Percentiles rank a stretch among this genome's conserved stretches.
Conservation (phyloP, 169 alveolate species). For the Neospora caninum region DNA sequence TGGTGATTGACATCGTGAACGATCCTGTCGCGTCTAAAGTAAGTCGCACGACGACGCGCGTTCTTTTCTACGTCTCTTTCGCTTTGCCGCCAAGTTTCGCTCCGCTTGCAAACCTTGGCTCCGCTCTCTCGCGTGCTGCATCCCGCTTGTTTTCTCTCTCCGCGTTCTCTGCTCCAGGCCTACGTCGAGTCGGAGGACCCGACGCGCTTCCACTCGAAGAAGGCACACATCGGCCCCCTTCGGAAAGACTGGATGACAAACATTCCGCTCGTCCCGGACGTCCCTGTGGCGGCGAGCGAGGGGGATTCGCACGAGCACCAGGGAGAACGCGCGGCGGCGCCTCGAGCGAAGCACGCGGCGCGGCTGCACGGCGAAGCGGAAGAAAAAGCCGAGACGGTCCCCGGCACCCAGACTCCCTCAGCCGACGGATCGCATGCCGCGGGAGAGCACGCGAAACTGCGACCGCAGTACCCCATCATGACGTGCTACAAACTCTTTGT, state of each 20-base stretch:
- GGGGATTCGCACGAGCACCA: neutral
- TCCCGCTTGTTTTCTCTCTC: neutral
- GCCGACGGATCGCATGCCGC: neutral
- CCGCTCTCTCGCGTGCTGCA: neutral
- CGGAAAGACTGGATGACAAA: constrained; percentile 57
- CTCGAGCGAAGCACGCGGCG: no score
- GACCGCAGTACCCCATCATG: constrained; percentile 62
- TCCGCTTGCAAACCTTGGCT: neutral
- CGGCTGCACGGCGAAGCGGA: no score
- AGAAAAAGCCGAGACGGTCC: no score
- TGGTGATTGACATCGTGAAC: constrained; percentile 71
- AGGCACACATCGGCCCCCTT: constrained; percentile 69
- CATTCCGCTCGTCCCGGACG: constrained; percentile 40
- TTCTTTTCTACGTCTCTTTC: neutral
- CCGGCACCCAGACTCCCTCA: neutral
- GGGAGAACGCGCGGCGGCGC: neutral
- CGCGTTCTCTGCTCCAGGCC: constrained; percentile 11
- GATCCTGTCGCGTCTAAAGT: constrained; percentile 55
- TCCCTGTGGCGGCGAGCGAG: neutral
- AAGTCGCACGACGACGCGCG: neutral
- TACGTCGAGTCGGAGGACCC: constrained; percentile 66
- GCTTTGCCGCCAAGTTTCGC: no score
- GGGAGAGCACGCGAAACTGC: neutral
- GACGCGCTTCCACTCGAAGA: constrained; percentile 62
- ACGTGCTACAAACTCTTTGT: constrained; percentile 78